A percentile compares a stretch with the other conserved stretches of the same genome.
Evolutionary conservation across 805 yeast genomes (phyloP).

Genomic region (Lachancea cidri): DNA sequence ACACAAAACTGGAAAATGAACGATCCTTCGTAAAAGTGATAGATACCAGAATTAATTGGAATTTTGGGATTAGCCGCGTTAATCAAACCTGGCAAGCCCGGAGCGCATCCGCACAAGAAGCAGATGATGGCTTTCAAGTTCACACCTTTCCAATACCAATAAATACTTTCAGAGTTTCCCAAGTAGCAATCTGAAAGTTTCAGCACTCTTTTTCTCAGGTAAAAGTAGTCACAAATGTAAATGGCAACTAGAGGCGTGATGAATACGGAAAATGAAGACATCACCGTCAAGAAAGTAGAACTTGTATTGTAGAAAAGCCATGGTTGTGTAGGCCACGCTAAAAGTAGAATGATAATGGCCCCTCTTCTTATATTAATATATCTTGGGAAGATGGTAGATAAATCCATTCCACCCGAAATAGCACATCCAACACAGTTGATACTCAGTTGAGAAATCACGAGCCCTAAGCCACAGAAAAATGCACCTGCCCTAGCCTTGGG

Average conservation of each 20-base stretch:
- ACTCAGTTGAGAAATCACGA: conserved; percentile 33
- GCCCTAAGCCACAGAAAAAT: conserved; percentile 36
- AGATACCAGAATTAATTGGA: conserved; percentile 9
- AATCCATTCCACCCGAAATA: conserved; percentile 37
- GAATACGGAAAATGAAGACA: conserved; percentile 37
- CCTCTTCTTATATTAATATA: conserved; percentile 35
- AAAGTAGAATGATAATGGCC: conserved; percentile 30
- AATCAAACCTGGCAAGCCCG: conserved; percentile 21
- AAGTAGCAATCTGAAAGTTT: conserved; percentile 35
- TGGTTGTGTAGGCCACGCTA: conserved; percentile 37
- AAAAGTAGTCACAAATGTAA: conserved; percentile 34
- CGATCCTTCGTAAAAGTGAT: neutral
- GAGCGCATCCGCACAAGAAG: conserved; percentile 12
- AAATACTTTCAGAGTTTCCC: conserved; percentile 16
- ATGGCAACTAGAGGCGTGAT: conserved; percentile 36
- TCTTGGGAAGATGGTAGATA: conserved; percentile 33
- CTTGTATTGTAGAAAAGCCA: conserved; percentile 38
- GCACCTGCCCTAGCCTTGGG: conserved; percentile 37
- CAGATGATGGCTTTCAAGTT: conserved; percentile 15
- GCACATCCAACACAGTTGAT: conserved; percentile 36
- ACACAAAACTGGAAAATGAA: neutral
- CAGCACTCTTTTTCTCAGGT: conserved; percentile 31
- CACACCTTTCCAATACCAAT: conserved; percentile 18
- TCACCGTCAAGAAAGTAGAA: conserved; percentile 34
- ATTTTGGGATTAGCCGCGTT: conserved; percentile 12